A percentile compares a stretch with the other conserved stretches of the same genome.
These are phyloP conservation scores for Globisporangium alternatum DNA, from an alignment of 352 stramenopile species.

Conservation along the genomic window DNA sequence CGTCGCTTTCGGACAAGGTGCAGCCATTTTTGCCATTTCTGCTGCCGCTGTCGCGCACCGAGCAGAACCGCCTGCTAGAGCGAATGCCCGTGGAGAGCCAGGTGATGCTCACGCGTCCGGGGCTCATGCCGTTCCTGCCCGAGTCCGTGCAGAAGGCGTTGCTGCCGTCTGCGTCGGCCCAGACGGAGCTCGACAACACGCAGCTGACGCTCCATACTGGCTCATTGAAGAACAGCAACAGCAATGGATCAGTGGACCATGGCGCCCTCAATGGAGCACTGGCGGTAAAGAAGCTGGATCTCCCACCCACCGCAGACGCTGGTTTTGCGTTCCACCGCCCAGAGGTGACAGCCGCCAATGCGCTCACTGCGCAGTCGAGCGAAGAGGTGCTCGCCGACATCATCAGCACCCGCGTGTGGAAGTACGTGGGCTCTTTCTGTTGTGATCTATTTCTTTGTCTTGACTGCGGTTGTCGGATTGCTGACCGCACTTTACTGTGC, in stretches of 20 bases:
- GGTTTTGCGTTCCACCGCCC: slow-evolving; percentile 71
- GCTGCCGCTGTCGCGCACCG: slow-evolving; percentile 55
- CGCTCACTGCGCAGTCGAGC: slow-evolving; percentile 24
- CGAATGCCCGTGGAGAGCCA: slow-evolving; percentile 67
- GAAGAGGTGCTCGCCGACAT: slow-evolving; percentile 68
- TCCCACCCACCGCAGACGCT: slow-evolving; percentile 28
- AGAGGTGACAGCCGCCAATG: slow-evolving; percentile 24
- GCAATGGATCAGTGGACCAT: neutral
- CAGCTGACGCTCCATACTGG: slow-evolving; percentile 9
- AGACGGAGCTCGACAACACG: neutral
- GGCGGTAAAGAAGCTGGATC: slow-evolving; percentile 19
- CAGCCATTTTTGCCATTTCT: slow-evolving; percentile 74
- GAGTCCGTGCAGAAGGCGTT: slow-evolving; percentile 53
- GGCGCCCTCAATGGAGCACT: slow-evolving; percentile 1
- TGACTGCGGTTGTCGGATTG: neutral
- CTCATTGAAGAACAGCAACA: neutral
- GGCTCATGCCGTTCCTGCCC: slow-evolving; percentile 63
- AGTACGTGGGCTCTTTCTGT: slow-evolving; percentile 20
- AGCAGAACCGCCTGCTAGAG: slow-evolving; percentile 71
- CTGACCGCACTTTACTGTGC: neutral
- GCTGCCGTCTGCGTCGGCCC: slow-evolving; percentile 27
- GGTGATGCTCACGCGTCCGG: slow-evolving; percentile 67
- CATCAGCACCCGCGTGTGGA: slow-evolving; percentile 53
- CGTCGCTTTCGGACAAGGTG: slow-evolving; percentile 66
- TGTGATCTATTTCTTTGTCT: neutral